Evolutionary conservation across 257 asterid genomes (phyloP), one percentile per base, ranked within the genome.

Genomic region (Schizonepeta tenuifolia): DNA sequence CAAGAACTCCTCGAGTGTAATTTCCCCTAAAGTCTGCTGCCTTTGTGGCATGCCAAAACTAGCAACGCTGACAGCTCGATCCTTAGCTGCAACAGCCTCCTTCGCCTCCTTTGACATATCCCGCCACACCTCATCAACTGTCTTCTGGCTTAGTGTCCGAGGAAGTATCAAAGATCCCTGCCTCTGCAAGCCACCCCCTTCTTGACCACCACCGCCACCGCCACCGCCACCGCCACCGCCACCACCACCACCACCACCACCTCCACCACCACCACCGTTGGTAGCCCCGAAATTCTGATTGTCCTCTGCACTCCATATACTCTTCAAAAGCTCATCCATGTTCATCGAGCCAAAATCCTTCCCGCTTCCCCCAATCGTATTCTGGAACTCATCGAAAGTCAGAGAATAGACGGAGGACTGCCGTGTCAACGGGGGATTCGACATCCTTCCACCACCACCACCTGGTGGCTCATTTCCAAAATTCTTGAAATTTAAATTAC

Each of bases 331-430:
- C 84, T 95, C 99, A 83, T 95, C 99, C 99, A 95, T 95, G 79
- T 92, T 95, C 98, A 92, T 92, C 0, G 99, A 95, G 15, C 99
- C 99, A 51, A 95, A 93, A 81, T 93, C 98, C 78, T 89, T 92
- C 67, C 96, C 97, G 24, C 18, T 60, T 17, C 89, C 77, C 31
- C 76, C 96, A 72, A 92, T 83, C 6, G 92, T 72, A 38, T 38
- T 85, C 69, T 92, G 96, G 69, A 95, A 87, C 96, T 92, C 99
- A 28, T 92, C 99, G 31, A 95, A 92, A 20, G 99, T 95, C 77
- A 90, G 67, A 2, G 99, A 86, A 71, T 92, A 95, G n/a, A 92
- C 67, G 0, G 99, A 95, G 1, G 89, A 10, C 83, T 95, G 97
- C 13, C 96, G 80, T 1, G 87, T 64, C 83, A 95, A 62, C 0